These are phyloP conservation scores for Plasmodium adleri DNA, from an alignment of 169 alveolate genomes.

Conservation along the genomic window DNA sequence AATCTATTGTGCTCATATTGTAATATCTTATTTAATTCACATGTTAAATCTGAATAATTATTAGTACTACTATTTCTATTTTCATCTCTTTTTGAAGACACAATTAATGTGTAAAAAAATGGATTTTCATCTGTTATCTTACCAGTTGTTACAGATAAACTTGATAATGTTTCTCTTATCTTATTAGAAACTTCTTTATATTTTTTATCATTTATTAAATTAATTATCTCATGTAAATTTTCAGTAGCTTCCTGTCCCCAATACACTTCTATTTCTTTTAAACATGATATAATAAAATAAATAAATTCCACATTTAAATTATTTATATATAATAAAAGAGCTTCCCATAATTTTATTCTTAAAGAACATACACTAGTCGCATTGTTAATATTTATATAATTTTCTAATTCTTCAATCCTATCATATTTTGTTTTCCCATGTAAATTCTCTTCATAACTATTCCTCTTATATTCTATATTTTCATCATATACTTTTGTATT, in stretches of 20 bases:
- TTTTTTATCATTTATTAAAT: conserved; percentile 65
- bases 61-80: conserved; percentile 8
- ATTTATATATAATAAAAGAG: conserved; percentile 44
- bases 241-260: conserved; percentile 76
- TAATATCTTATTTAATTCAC: conserved; percentile 65
- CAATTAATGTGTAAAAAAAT: conserved; percentile 70
- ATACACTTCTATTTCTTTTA: conserved; percentile 54
- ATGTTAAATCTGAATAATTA: conserved; percentile 58
- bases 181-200: conserved; percentile 72
- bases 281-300: conserved; percentile 52
- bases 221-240: conserved; percentile 54
- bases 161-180: conserved; percentile 54
- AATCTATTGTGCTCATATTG: conserved; percentile 72
- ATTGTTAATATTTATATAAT: conserved; percentile 52
- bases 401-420: conserved; percentile 31
- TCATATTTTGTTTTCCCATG: conserved; percentile 47
- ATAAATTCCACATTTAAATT: conserved; percentile 53
- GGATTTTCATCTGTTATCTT: conserved; percentile 58
- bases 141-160: conserved; percentile 72
- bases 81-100: conserved; percentile 58
- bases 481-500: neutral
- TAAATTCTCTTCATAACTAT: neutral
- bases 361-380: conserved; percentile 65
- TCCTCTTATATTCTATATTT: neutral
- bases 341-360: conserved; percentile 75